Conservation (phyloP, 106 monocot species). For the Hemerocallis citrina region DNA sequence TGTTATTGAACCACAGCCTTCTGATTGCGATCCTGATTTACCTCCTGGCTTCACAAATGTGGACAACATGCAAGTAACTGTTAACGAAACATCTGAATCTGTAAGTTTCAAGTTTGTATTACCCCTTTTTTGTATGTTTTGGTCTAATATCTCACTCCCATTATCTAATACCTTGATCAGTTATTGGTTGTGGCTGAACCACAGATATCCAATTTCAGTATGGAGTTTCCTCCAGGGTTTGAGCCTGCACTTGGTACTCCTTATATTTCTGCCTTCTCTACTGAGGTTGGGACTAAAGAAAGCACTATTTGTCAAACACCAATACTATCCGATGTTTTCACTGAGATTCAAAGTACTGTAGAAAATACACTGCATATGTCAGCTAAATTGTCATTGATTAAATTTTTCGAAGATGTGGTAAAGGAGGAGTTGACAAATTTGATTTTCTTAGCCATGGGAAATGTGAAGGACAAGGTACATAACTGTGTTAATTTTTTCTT, state of each 20-base stretch:
- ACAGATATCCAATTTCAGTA: slow-evolving; percentile 13
- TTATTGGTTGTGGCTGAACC: slow-evolving; percentile 26
- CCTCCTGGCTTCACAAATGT: slow-evolving; percentile 6
- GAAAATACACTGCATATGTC: slow-evolving; percentile 57
- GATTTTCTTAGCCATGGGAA: slow-evolving; percentile 26
- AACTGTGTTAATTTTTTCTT: not conserved
- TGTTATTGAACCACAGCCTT: slow-evolving; percentile 5
- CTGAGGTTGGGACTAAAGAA: slow-evolving; percentile 4
- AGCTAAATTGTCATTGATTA: slow-evolving; percentile 42
- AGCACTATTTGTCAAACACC: not conserved
- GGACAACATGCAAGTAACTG: slow-evolving; percentile 2
- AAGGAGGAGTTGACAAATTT: slow-evolving; percentile 50
- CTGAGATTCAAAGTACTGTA: slow-evolving; percentile 25
- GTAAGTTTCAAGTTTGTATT: too few species aligned
- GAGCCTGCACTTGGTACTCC: slow-evolving; percentile 20
- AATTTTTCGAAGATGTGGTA: slow-evolving; percentile 58
- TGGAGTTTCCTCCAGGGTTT: slow-evolving; percentile 96
- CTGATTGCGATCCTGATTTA: not conserved
- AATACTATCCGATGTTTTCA: slow-evolving; percentile 5
- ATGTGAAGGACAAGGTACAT: slow-evolving; percentile 26
- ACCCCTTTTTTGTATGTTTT: not conserved
- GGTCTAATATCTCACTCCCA: not conserved
- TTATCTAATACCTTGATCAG: not conserved
- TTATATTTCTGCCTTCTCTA: not conserved
- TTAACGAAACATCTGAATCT: not conserved